Conservation (phyloP, 768 basidiomycete genomes). For the Pholiota molesta region DNA sequence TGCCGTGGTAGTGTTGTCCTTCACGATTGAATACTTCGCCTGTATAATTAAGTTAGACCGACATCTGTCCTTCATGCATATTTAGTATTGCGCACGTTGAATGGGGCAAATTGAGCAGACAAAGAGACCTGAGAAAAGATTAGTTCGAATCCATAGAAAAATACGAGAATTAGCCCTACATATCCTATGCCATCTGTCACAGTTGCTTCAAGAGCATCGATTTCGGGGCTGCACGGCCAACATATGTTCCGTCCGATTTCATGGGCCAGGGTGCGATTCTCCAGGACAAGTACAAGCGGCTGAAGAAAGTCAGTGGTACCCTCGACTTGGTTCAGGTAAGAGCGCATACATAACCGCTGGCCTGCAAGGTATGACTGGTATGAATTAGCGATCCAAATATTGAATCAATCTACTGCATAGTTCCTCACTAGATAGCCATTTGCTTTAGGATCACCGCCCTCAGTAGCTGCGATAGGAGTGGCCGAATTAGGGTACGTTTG, state of each 20-base stretch:
- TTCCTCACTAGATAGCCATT: constrained; percentile 36
- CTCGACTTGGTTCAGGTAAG: background rate
- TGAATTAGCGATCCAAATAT: background rate
- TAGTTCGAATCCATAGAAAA: background rate
- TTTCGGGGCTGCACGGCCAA: constrained; percentile 68
- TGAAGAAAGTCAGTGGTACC: constrained; percentile 8
- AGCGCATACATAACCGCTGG: constrained; percentile 37
- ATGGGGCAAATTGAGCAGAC: constrained; percentile 57
- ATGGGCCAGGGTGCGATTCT: constrained; percentile 45
- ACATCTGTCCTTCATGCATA: constrained; percentile 14
- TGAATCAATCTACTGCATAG: background rate
- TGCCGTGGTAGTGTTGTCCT: constrained; percentile 44
- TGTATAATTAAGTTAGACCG: constrained; percentile 32
- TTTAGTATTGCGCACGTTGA: constrained; percentile 50
- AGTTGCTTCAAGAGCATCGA: constrained; percentile 66
- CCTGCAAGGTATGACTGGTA: constrained; percentile 71
- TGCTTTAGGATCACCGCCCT: constrained; percentile 41
- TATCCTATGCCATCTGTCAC: constrained; percentile 32
- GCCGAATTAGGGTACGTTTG: constrained; percentile 64
- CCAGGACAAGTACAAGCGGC: constrained; percentile 43
- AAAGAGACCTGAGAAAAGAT: constrained; percentile 45
- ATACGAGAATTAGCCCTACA: constrained; percentile 16
- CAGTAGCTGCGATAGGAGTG: constrained; percentile 48
- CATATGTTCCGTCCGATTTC: constrained; percentile 50
- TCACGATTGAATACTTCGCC: constrained; percentile 54